Percentiles rank a stretch among this genome's conserved stretches.
phyloP scores from a whole-genome alignment of 176 grass and related monocot genomes.

The Chloris gayana region DNA sequence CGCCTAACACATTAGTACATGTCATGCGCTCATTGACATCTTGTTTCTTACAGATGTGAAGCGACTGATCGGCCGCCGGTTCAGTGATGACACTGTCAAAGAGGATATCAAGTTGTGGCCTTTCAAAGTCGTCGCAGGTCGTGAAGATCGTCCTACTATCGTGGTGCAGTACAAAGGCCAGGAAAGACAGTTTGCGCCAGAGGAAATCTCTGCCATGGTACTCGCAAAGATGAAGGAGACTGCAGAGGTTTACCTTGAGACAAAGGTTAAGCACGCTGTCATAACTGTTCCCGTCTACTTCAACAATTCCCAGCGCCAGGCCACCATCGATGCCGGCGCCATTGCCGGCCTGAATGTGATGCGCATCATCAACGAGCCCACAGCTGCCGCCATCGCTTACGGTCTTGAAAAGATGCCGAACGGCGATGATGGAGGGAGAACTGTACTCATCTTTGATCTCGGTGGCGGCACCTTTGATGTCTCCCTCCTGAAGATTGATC shows the following conservation, averaged over 20 bases:
- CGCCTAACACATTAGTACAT: too few species aligned
- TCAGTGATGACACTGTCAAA: conserved; percentile 47
- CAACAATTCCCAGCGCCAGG: conserved; percentile 68
- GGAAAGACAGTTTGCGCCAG: conserved; percentile 44
- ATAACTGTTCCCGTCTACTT: conserved; percentile 72
- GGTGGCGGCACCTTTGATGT: conserved; percentile 69
- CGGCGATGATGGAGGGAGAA: conserved; percentile 24
- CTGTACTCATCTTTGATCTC: conserved; percentile 67
- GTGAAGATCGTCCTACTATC: conserved; percentile 53
- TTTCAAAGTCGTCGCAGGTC: conserved; percentile 50
- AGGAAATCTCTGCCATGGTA: conserved; percentile 78
- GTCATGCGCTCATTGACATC: too few species aligned
- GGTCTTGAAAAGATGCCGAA: conserved; percentile 48
- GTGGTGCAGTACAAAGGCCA: conserved; percentile 46
- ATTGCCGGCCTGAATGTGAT: conserved; percentile 61
- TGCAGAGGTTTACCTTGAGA: conserved; percentile 46
- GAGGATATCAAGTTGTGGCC: conserved; percentile 61
- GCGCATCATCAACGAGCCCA: conserved; percentile 71
- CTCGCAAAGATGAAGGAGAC: conserved; percentile 64
- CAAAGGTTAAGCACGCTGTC: conserved; percentile 51
- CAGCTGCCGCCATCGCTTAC: conserved; percentile 61
- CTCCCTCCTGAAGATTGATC: conserved; percentile 23
- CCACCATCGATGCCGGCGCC: conserved; percentile 60
- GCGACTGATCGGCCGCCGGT: conserved; percentile 65
- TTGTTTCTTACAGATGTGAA: conserved; percentile 50